Evolutionary conservation across 345 rosid genomes (phyloP).

Genomic region (Boechera divaricarpa): DNA sequence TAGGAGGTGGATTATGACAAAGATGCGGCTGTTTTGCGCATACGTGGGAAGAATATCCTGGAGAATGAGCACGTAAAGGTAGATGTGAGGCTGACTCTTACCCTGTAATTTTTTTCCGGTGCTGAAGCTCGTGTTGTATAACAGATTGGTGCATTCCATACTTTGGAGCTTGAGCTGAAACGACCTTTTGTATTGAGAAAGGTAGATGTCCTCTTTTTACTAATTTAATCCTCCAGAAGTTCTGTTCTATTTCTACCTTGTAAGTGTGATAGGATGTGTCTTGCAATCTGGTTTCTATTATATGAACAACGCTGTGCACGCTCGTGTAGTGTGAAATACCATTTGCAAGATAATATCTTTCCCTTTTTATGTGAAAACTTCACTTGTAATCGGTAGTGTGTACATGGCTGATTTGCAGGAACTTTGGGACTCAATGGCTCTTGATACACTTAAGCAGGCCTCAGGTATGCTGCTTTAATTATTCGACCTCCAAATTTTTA

Average conservation of each 20-base stretch:
- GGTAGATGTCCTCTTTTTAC: slow-evolving; percentile 48
- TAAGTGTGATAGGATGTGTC: slow-evolving; percentile 1
- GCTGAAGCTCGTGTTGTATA: slow-evolving; percentile 24
- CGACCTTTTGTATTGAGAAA: slow-evolving; percentile 90
- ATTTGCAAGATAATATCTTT: slow-evolving; percentile 1
- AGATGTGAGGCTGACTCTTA: slow-evolving; percentile 23
- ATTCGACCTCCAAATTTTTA: slow-evolving; percentile 1
- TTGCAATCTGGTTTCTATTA: slow-evolving; percentile 7
- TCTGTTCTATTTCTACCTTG: slow-evolving; percentile 18
- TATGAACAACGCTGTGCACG: neutral
- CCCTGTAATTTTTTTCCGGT: neutral
- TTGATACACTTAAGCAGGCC: slow-evolving; percentile 82
- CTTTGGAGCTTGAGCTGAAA: slow-evolving; percentile 79
- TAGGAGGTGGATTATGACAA: slow-evolving; percentile 87
- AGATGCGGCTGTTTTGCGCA: slow-evolving; percentile 74
- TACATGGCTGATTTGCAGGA: slow-evolving; percentile 50
- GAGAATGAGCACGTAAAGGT: slow-evolving; percentile 96
- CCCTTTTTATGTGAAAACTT: neutral
- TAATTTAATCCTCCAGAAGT: neutral
- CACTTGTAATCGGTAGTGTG: slow-evolving; percentile 1
- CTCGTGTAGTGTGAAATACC: slow-evolving; percentile 1
- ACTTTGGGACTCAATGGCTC: slow-evolving; percentile 88
- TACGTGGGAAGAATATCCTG: slow-evolving; percentile 85
- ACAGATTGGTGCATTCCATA: slow-evolving; percentile 95
- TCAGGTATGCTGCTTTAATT: slow-evolving; percentile 63